Conservation (phyloP, 2,329 filamentous ascomycete genomes). For the Myriangium duriaei region DNA sequence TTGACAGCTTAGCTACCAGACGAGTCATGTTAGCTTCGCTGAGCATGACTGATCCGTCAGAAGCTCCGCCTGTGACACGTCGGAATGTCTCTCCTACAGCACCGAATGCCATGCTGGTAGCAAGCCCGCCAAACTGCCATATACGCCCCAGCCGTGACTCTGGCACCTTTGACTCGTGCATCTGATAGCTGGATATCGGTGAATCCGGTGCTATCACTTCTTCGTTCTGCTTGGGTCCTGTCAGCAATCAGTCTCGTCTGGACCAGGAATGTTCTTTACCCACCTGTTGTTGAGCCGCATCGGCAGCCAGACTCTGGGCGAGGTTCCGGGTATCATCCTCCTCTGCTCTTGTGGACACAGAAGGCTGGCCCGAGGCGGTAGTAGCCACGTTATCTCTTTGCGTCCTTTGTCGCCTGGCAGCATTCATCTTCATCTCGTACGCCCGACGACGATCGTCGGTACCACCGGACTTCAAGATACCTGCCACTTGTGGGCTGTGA, state of each 20-base stretch:
- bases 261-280: not conserved
- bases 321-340: slow-evolving; percentile 12
- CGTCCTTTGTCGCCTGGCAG: slow-evolving; percentile 14
- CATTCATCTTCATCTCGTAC: slow-evolving; percentile 18
- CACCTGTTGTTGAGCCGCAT: slow-evolving; percentile 33
- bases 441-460: slow-evolving; percentile 12
- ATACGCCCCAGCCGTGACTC: slow-evolving; percentile 74
- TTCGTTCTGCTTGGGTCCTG: slow-evolving; percentile 3
- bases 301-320: slow-evolving; percentile 27
- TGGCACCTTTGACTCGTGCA: slow-evolving; percentile 82
- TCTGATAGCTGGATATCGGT: slow-evolving; percentile 38
- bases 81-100: slow-evolving; percentile 77
- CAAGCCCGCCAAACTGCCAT: slow-evolving; percentile 90
- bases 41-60: slow-evolving; percentile 66
- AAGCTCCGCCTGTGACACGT: slow-evolving; percentile 58
- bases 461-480: slow-evolving; percentile 9
- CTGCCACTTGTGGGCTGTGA: slow-evolving; percentile 35
- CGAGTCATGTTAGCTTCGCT: slow-evolving; percentile 87
- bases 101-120: slow-evolving; percentile 89
- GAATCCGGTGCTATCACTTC: slow-evolving; percentile 19
- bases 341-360: slow-evolving; percentile 10
- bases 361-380: not conserved
- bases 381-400: not conserved
- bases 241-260: slow-evolving; percentile 5
- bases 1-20: slow-evolving; percentile 80